phyloP scores from a whole-genome alignment of 2,329 filamentous ascomycete species.

The Emmonsiellopsis sp. region DNA sequence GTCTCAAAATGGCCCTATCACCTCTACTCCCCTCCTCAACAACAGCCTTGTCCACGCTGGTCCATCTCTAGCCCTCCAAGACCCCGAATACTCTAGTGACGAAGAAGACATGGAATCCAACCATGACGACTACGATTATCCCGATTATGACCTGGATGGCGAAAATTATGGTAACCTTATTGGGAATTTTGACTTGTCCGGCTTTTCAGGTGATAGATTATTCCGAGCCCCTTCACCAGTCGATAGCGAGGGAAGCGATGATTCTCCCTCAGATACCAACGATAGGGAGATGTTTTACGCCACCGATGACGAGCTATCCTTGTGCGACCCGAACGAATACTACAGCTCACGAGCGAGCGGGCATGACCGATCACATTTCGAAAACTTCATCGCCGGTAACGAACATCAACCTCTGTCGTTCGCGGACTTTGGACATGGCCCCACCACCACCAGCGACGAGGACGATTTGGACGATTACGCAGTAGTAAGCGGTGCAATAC shows the following conservation, averaged over 20 bases:
- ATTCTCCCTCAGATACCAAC: not conserved
- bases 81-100: not conserved
- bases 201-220: constrained; percentile 8
- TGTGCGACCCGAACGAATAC: constrained; percentile 2
- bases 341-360: not conserved
- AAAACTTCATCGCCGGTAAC: not conserved
- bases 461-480: constrained; percentile 4
- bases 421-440: not conserved
- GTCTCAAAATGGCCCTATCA: too few relatives aligned
- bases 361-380: not conserved
- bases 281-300: constrained; percentile 11
- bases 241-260: not conserved
- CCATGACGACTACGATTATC: constrained; percentile 1
- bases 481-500: constrained; percentile 5
- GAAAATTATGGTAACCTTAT: constrained; percentile 7
- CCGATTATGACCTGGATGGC: not conserved
- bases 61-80: not conserved
- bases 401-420: not conserved
- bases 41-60: not conserved
- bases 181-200: constrained; percentile 4
- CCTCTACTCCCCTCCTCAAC: not conserved
- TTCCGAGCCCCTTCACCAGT: not conserved
- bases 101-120: not conserved
- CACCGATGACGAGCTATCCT: constrained; percentile 9
- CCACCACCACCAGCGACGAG: constrained; percentile 1